phyloP scores from a whole-genome alignment of 805 yeast species.

The Grigorovia humatica region DNA sequence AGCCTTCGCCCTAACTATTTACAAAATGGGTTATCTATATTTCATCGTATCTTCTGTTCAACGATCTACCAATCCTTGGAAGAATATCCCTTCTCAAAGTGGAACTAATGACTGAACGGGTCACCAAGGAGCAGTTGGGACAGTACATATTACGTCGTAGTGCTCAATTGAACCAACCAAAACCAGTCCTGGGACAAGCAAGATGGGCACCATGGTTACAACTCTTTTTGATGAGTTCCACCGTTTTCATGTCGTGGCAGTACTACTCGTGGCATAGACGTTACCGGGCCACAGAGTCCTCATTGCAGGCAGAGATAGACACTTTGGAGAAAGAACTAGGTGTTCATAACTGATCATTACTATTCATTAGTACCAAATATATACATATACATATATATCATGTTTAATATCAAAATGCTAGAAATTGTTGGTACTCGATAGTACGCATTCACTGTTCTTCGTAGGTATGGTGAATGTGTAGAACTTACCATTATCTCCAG shows the following conservation, averaged over 20 bases:
- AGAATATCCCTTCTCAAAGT: neutral
- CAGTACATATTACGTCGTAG: neutral
- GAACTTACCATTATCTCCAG: constrained; percentile 23
- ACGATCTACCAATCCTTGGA: neutral
- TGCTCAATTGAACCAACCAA: neutral
- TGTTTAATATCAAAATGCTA: neutral
- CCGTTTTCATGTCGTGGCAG: constrained; percentile 21
- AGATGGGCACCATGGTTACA: neutral
- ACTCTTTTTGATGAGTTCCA: constrained; percentile 23
- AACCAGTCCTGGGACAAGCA: neutral
- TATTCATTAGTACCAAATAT: neutral
- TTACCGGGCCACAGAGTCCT: constrained; percentile 19
- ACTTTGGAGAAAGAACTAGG: constrained; percentile 15
- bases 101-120: neutral
- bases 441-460: constrained; percentile 20
- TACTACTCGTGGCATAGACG: constrained; percentile 25
- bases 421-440: constrained; percentile 15
- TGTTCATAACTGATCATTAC: neutral
- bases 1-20: too few species aligned
- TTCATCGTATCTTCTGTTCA: neutral
- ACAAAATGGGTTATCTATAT: too few species aligned
- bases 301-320: constrained; percentile 11
- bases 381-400: neutral
- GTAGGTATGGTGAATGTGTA: constrained; percentile 22
- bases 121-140: neutral